phyloP scores from a whole-genome alignment of 495 filamentous ascomycete genomes.

The Aspergillus conjunctus region DNA sequence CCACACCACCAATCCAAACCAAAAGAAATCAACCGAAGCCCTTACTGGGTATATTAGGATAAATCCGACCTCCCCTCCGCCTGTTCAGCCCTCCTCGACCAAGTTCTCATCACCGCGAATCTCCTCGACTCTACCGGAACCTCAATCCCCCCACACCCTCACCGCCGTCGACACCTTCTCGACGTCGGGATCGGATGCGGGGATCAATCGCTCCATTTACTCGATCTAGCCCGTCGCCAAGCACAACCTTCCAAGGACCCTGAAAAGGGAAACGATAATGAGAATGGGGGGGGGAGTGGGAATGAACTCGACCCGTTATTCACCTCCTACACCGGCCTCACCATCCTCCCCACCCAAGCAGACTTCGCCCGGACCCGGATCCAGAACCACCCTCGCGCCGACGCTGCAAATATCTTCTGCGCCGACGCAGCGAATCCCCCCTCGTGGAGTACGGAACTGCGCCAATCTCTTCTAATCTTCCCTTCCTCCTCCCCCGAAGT shows the following conservation, averaged over 20 bases:
- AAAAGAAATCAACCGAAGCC: not conserved
- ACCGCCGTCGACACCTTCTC: conserved; percentile 32
- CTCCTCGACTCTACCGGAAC: conserved; percentile 22
- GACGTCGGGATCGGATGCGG: conserved; percentile 56
- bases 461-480: conserved; percentile 23
- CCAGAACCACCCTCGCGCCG: not conserved
- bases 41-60: conserved; percentile 20
- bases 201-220: conserved; percentile 45
- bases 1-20: not conserved
- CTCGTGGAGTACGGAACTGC: conserved; percentile 30
- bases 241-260: no score
- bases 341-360: conserved; percentile 37
- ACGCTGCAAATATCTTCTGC: conserved; percentile 29
- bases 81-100: conserved; percentile 42
- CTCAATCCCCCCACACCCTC: not conserved
- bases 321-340: conserved; percentile 48
- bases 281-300: no score
- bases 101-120: conserved; percentile 41
- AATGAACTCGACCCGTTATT: conserved; percentile 23
- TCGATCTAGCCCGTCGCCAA: not conserved
- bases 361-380: conserved; percentile 31
- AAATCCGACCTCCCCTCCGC: conserved; percentile 41
- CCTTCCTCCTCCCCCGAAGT: not conserved
- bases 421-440: conserved; percentile 37
- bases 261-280: not conserved